Evolutionary conservation across 768 basidiomycete genomes (phyloP).

Genomic region (Hydnomerulius pinastri): DNA sequence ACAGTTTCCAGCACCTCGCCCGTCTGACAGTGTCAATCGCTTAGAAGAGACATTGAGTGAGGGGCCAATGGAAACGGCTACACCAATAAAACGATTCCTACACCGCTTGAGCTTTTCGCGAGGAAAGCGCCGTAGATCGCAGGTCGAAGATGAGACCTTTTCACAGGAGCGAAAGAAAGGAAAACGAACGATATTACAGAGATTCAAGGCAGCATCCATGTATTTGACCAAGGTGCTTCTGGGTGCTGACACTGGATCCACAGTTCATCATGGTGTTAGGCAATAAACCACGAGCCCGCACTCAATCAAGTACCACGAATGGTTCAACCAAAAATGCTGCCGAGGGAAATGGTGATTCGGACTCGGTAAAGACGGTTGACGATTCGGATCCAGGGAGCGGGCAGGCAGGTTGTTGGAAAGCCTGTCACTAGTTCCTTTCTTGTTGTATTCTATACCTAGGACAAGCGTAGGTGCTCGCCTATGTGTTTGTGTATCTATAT

Average conservation of each 20-base stretch:
- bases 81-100: constrained; percentile 4
- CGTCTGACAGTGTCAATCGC: constrained; percentile 6
- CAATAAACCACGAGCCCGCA: constrained; percentile 4
- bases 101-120: constrained; percentile 7
- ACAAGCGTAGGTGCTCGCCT: constrained; percentile 17
- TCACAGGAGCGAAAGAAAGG: constrained; percentile 10
- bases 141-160: constrained; percentile 1
- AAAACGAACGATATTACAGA: constrained; percentile 18
- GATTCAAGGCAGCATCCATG: constrained; percentile 19
- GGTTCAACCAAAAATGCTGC: not conserved
- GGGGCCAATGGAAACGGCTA: constrained; percentile 8
- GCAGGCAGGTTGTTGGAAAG: constrained; percentile 8
- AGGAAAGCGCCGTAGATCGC: constrained; percentile 1
- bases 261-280: constrained; percentile 27
- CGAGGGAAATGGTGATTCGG: not conserved
- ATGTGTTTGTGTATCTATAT: constrained; percentile 26
- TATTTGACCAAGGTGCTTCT: constrained; percentile 26
- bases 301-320: not conserved
- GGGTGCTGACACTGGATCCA: constrained; percentile 15
- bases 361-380: not conserved
- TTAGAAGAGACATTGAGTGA: constrained; percentile 3
- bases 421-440: constrained; percentile 13
- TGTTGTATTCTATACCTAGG: no score
- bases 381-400: constrained; percentile 4
- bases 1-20: constrained; percentile 14